Evolutionary conservation across 495 filamentous ascomycete species (phyloP), one percentile per base, ranked within the genome.

Genomic region (Endocarpon pusillum): DNA sequence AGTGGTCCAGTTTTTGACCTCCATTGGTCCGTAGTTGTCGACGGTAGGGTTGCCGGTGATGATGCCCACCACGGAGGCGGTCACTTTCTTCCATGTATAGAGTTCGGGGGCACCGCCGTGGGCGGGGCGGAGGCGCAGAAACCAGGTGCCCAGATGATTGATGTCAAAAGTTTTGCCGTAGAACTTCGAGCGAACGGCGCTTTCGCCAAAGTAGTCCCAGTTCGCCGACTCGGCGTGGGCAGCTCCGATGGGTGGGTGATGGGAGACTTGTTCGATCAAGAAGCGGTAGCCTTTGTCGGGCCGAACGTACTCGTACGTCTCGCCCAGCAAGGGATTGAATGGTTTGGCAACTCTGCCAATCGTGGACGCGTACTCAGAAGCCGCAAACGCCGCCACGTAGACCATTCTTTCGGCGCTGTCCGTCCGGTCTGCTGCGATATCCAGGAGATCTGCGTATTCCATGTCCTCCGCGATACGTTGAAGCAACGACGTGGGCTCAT

Each of bases 1-100:
- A 0, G 89, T 96, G 1, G 77, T 92, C 73, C 76, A 82, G 55
- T 97, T 97, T 56, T 81, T 89, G 58, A 97, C 77, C 52, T 94
- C 85, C 81, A 96, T 94, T 3, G 80, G 67, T 20, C 89, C 89
- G 49, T 96, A 96, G 52, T 97, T 94, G 58, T 97, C 91, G n/a
- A 97, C 85, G 0, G 81, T 82, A 4, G 89, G 89, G 37, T 79
- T 87, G 17, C 91, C 91, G 0, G 86, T 96, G 45, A 97, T 94
- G 52, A 97, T 97, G 37, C 89, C 89, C 19, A 96, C 73, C 2
- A 97, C 89, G n/a, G 84, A 89, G 10, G 86, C 91, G 3, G 83
- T 96, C 25, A 94, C 85, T 53, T 97, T 97, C 60, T 94, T 96
- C 89, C 89, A 97, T 2, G 86, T 94, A 55, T 91, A 96, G 3